phyloP scores from a whole-genome alignment of 1,284 basidiomycete species.

The Tilletiopsis washingtonensis region DNA sequence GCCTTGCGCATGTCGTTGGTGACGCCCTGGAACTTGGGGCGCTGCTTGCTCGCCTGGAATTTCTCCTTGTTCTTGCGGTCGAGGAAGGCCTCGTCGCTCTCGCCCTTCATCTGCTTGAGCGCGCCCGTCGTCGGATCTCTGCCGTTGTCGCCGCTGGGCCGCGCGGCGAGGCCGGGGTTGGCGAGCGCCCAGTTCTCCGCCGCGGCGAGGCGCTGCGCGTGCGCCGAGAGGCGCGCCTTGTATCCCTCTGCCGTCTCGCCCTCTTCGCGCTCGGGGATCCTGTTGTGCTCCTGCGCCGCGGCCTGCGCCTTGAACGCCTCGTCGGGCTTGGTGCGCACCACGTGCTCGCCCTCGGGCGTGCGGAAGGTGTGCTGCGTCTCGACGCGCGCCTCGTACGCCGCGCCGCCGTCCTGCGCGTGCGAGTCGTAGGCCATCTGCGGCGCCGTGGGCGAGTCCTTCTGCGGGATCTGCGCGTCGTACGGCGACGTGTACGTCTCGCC shows the following conservation, averaged over 20 bases:
- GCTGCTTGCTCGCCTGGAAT: slow-evolving; percentile 2
- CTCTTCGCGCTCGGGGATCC: slow-evolving; percentile 1
- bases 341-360: slow-evolving; percentile 36
- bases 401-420: slow-evolving; percentile 32
- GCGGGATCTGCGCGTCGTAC: slow-evolving; percentile 38
- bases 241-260: slow-evolving; percentile 21
- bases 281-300: slow-evolving; percentile 17
- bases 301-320: slow-evolving; percentile 31
- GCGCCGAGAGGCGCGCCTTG: slow-evolving; percentile 29
- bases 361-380: slow-evolving; percentile 38
- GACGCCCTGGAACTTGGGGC: not conserved
- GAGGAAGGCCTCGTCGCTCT: slow-evolving; percentile 3
- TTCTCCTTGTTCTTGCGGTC: not conserved
- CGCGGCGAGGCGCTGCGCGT: slow-evolving; percentile 13
- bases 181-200: slow-evolving; percentile 2
- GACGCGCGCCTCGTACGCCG: slow-evolving; percentile 33
- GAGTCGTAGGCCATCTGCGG: slow-evolving; percentile 28
- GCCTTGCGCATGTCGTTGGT: slow-evolving; percentile 1
- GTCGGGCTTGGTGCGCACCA: slow-evolving; percentile 30
- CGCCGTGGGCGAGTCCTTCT: slow-evolving; percentile 12
- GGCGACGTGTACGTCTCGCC: slow-evolving; percentile 36
- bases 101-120: slow-evolving; percentile 2
- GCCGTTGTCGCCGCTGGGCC: slow-evolving; percentile 3
- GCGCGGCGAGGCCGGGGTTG: slow-evolving; percentile 9
- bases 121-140: slow-evolving; percentile 10